Conservation (phyloP, 148 eudicot genomes). For the Salicornia ramosissima region DNA sequence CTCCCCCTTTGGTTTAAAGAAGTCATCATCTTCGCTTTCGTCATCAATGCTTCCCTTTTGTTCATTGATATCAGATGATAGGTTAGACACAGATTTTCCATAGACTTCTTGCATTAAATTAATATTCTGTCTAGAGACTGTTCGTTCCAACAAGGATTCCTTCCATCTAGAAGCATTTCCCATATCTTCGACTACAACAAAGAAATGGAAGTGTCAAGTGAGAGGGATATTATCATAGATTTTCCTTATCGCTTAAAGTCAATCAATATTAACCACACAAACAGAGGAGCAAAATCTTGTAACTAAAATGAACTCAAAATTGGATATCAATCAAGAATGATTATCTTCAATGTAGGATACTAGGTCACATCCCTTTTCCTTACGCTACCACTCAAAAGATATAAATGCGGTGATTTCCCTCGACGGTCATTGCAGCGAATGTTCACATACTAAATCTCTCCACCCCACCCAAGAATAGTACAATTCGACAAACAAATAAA, state of each 20-base stretch:
- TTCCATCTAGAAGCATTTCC: constrained; percentile 90
- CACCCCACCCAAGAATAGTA: too few species aligned
- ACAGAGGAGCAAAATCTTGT: background rate
- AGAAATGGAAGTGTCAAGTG: constrained; percentile 5
- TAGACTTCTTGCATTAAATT: constrained; percentile 89
- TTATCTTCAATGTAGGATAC: background rate
- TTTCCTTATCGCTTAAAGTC: background rate
- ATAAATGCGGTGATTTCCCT: too few species aligned
- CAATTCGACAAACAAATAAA: too few species aligned
- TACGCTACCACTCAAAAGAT: too few species aligned
- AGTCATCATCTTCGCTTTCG: constrained; percentile 65
- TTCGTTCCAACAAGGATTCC: constrained; percentile 63
- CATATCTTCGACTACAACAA: constrained; percentile 38
- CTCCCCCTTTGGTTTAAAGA: constrained; percentile 83
- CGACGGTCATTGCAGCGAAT: too few species aligned
- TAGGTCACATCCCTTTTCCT: too few species aligned
- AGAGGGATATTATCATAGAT: background rate
- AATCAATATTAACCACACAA: background rate
- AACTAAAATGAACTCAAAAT: background rate
- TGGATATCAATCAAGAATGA: background rate
- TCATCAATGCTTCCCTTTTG: constrained; percentile 47
- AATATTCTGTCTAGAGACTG: constrained; percentile 38
- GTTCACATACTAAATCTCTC: too few species aligned
- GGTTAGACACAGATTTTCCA: constrained; percentile 40
- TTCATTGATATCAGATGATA: constrained; percentile 24